Evolutionary conservation across 352 stramenopile genomes (phyloP).

Genomic region (Phytophthora hybrid): DNA sequence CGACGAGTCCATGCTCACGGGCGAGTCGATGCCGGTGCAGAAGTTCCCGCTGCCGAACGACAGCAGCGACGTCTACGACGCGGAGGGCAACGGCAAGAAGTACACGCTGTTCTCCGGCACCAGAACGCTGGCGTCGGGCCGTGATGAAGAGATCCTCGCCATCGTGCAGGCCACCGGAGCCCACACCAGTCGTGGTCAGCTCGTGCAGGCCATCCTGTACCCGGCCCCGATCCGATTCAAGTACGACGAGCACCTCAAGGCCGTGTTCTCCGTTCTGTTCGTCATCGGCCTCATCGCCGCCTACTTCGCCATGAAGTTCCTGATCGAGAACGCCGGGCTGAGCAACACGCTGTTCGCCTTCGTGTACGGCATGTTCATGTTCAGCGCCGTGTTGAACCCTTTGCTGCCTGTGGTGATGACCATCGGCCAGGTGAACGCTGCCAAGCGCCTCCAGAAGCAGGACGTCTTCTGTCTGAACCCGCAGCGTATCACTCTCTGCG

Average conservation of each 20-base stretch:
- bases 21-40: conserved; percentile 88
- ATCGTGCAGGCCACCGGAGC: conserved; percentile 86
- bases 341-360: conserved; percentile 78
- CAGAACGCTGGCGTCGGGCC: conserved; percentile 71
- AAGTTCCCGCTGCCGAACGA: conserved; percentile 77
- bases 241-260: conserved; percentile 91
- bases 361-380: conserved; percentile 85
- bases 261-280: conserved; percentile 84
- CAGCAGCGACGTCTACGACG: conserved; percentile 62
- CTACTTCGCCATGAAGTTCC: conserved; percentile 78
- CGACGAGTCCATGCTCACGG: conserved; percentile 81
- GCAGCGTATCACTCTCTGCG: conserved; percentile 86
- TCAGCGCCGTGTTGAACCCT: conserved; percentile 81
- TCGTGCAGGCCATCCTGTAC: conserved; percentile 90
- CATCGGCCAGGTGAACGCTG: conserved; percentile 87
- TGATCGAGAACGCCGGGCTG: conserved; percentile 71
- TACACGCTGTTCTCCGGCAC: conserved; percentile 91
- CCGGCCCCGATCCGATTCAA: conserved; percentile 91
- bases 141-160: conserved; percentile 70
- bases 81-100: conserved; percentile 73
- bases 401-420: conserved; percentile 92
- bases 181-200: conserved; percentile 85
- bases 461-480: conserved; percentile 88
- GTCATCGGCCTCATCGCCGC: conserved; percentile 78
- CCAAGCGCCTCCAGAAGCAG: conserved; percentile 75